Percentiles rank a stretch among this genome's conserved stretches.
These are phyloP conservation scores for Boeremia exigua DNA, from an alignment of 2,329 filamentous ascomycete genomes.

Conservation along the genomic window DNA sequence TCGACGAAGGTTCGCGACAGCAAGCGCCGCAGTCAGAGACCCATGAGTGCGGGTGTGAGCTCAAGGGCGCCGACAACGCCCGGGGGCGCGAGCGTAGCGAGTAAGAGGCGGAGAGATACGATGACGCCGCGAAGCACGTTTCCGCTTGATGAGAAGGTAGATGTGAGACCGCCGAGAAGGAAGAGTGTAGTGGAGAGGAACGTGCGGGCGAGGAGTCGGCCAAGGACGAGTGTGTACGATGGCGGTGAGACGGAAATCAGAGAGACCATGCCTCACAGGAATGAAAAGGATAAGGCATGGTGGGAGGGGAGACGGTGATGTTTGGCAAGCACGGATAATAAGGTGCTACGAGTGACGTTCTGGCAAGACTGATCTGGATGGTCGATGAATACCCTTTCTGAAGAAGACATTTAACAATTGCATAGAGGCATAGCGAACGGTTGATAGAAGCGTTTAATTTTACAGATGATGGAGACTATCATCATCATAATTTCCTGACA, in stretches of 20 bases:
- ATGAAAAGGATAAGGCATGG: constrained; percentile 43
- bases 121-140: constrained; percentile 33
- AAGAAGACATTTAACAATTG: constrained; percentile 10
- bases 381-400: constrained; percentile 16
- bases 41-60: constrained; percentile 25
- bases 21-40: constrained; percentile 21
- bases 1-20: constrained; percentile 29
- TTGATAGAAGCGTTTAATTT: background rate
- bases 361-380: constrained; percentile 4
- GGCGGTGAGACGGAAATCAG: constrained; percentile 42
- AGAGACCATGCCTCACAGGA: constrained; percentile 43
- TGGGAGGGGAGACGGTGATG: constrained; percentile 36
- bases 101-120: constrained; percentile 25
- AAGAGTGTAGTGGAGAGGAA: constrained; percentile 17
- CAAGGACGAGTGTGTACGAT: constrained; percentile 34
- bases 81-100: constrained; percentile 8
- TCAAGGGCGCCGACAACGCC: constrained; percentile 4
- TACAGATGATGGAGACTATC: background rate
- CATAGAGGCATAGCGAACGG: constrained; percentile 9
- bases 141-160: constrained; percentile 22
- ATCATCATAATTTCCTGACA: background rate
- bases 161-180: constrained; percentile 6
- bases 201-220: constrained; percentile 24
- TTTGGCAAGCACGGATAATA: background rate
- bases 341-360: background rate